A percentile compares a stretch with the other conserved stretches of the same genome.
phyloP scores from a whole-genome alignment of 805 yeast species.

The Ogataea polymorpha region DNA sequence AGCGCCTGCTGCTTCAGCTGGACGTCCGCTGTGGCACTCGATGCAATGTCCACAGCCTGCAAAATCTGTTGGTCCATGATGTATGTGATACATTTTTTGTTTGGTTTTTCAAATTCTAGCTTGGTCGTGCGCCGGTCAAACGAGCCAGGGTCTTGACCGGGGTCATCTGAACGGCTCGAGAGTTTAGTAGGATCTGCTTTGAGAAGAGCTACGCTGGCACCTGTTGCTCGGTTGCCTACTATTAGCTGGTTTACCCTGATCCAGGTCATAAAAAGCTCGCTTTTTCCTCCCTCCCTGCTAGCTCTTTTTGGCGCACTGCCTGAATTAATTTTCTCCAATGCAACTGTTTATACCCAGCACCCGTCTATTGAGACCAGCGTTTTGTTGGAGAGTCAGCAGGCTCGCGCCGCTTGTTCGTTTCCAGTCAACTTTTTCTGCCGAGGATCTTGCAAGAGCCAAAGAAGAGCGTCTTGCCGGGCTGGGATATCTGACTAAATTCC shows the following conservation, averaged over 20 bases:
- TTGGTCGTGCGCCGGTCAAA: slow-evolving; percentile 7
- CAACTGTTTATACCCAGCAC: slow-evolving; percentile 1
- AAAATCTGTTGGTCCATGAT: slow-evolving; percentile 58
- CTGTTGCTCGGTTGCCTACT: too few species aligned
- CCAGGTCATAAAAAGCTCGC: too few species aligned
- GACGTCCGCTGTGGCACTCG: slow-evolving; percentile 63
- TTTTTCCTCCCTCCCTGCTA: too few species aligned
- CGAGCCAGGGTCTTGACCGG: not conserved
- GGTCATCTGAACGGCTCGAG: too few species aligned
- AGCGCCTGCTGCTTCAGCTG: slow-evolving; percentile 59
- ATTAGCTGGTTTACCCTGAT: not conserved
- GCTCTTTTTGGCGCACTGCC: slow-evolving; percentile 2
- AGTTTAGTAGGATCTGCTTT: too few species aligned
- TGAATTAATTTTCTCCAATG: not conserved
- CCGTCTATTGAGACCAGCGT: slow-evolving; percentile 3
- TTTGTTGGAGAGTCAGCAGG: not conserved
- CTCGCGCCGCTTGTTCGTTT: not conserved
- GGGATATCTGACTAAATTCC: slow-evolving; percentile 57
- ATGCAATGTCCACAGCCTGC: slow-evolving; percentile 85
- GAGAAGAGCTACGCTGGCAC: too few species aligned
- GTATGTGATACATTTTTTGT: slow-evolving; percentile 4
- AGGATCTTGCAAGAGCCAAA: slow-evolving; percentile 50
- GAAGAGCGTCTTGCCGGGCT: slow-evolving; percentile 47
- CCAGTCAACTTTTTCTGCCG: slow-evolving; percentile 29
- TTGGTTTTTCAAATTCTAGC: slow-evolving; percentile 9